phyloP scores from a whole-genome alignment of 176 grass and related monocot species.

The Thalia dealbata region DNA sequence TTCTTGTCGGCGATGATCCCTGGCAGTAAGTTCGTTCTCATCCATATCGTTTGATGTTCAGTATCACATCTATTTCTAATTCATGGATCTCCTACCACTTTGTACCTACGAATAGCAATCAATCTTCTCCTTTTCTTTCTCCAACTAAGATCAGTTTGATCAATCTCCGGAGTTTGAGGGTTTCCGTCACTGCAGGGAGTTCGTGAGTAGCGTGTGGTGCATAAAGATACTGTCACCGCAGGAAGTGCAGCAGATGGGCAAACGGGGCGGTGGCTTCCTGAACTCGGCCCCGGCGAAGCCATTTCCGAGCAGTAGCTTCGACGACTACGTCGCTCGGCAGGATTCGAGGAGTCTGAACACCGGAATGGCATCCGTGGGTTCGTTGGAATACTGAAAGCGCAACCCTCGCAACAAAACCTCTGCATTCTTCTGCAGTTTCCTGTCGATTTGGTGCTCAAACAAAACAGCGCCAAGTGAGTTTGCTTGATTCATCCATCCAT shows the following conservation, averaged over 20 bases:
- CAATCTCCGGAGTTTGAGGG: no score
- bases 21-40: slow-evolving; percentile 59
- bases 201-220: slow-evolving; percentile 80
- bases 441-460: no score
- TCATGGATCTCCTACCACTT: no score
- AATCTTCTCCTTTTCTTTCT: no score
- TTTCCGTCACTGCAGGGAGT: slow-evolving; percentile 48
- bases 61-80: no score
- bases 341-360: slow-evolving; percentile 63
- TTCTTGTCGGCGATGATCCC: slow-evolving; percentile 86
- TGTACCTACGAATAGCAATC: no score
- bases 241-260: slow-evolving; percentile 92
- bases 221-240: slow-evolving; percentile 95
- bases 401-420: neutral
- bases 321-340: slow-evolving; percentile 59
- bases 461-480: no score
- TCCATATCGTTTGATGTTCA: neutral
- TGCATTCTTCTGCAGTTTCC: no score
- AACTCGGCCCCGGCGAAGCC: slow-evolving; percentile 42
- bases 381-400: slow-evolving; percentile 62
- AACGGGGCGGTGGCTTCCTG: slow-evolving; percentile 53
- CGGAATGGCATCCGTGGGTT: slow-evolving; percentile 61
- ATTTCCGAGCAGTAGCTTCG: slow-evolving; percentile 45
- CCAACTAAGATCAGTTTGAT: no score
- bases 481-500: no score